Evolutionary conservation across 2,329 filamentous ascomycete species (phyloP), one percentile per base, ranked within the genome.

Genomic region (Beauveria medogensis): DNA sequence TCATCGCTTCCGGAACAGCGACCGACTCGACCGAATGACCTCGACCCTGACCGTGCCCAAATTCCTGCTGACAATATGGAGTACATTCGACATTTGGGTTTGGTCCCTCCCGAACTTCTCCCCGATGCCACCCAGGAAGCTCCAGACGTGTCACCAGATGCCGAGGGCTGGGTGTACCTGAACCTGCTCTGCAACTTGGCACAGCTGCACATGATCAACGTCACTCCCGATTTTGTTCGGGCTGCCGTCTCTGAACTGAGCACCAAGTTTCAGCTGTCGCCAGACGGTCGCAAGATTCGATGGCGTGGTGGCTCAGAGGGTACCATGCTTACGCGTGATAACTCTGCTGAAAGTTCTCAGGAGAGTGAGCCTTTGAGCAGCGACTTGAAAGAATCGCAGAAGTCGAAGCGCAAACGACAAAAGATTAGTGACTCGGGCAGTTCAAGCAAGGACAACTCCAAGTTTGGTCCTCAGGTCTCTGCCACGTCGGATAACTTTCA

Each of bases 191-290:
- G 87, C 69, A 92, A 88, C 68, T 82, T 95, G 78, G 91, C 91
- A 0, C 91, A 95, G 72, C 76, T 95, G 20, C 91, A 95, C 67
- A 93, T 92, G 0, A 81, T 94, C 66, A 92, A 91, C 62, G 90
- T 95, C 1, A 92, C 91, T 0, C 81, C 87, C 0, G 85, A 88
- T 30, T 93, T 93, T 67, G 85, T 94, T 44, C 86, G 89, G 62
- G 82, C 83, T 41, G 89, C 91, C 0, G 79, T 95, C 1, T 76
- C 78, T 0, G 84, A 89, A 55, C 82, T 86, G 65, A 93, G 90
- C 67, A 81, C 82, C 22, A 89, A 88, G 66, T 86, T 96, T 56
- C 89, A 95, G 69, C 71, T 95, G 0, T 93, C 90, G 0, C 77
- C 78, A 0, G 91, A 94, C 67, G 90, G 90, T 0, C 84, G 86